These are phyloP conservation scores for Saccharum hybrid DNA, from an alignment of 202 grass and related monocot genomes.

Conservation along the genomic window DNA sequence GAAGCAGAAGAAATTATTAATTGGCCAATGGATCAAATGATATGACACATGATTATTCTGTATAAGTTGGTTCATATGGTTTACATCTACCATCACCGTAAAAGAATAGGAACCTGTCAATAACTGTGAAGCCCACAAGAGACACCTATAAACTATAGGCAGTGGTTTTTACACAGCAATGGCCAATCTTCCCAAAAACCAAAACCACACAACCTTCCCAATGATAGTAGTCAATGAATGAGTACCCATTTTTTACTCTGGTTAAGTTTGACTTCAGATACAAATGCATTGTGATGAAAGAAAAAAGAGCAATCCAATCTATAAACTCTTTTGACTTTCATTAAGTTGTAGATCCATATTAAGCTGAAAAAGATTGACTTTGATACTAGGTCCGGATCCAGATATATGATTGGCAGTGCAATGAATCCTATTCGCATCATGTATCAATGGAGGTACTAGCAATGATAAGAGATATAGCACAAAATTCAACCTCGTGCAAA, in stretches of 20 bases:
- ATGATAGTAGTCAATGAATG: neutral
- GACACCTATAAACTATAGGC: neutral
- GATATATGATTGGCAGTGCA: neutral
- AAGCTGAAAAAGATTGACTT: neutral
- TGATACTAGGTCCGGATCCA: neutral
- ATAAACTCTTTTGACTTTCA: neutral
- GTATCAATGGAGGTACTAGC: neutral
- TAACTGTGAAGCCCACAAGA: neutral
- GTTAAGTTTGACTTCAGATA: neutral
- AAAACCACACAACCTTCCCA: neutral
- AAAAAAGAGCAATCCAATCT: neutral
- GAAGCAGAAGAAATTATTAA: neutral
- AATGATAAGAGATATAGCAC: neutral
- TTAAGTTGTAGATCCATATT: neutral
- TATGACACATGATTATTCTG: neutral
- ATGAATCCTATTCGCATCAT: neutral
- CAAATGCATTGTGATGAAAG: neutral
- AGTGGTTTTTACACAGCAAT: slow-evolving; percentile 3
- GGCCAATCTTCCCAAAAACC: neutral
- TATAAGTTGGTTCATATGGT: neutral
- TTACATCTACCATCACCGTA: neutral
- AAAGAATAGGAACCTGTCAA: neutral
- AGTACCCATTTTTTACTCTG: slow-evolving; percentile 4
- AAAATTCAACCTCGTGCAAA: neutral
- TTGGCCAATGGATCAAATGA: neutral